Conservation (phyloP, 2,329 filamentous ascomycete species). For the Pseudogymnoascus sp. region DNA sequence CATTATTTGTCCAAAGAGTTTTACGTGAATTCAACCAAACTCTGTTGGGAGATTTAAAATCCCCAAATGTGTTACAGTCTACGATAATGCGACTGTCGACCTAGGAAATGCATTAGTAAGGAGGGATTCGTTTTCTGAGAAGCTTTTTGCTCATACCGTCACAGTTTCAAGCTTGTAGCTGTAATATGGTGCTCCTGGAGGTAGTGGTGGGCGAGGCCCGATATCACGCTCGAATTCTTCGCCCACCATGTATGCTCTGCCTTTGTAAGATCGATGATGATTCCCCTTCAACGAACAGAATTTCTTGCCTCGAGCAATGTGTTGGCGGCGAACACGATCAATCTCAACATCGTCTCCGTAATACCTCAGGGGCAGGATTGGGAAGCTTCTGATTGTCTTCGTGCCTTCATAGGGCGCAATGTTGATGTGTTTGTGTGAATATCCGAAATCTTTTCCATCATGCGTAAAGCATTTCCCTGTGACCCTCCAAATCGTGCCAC, state of each 20-base stretch:
- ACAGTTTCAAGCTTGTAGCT: not conserved
- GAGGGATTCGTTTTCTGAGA: not conserved
- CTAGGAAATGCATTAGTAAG: constrained; percentile 9
- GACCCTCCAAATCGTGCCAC: not conserved
- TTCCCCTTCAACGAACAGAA: constrained; percentile 20
- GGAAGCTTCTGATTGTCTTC: not conserved
- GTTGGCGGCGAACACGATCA: constrained; percentile 12
- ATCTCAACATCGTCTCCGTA: not conserved
- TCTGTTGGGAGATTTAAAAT: constrained; percentile 13
- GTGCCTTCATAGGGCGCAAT: not conserved
- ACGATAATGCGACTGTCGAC: constrained; percentile 21
- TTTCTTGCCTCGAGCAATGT: constrained; percentile 18
- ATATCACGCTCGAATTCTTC: not conserved
- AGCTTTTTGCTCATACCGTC: not conserved
- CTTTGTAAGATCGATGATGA: constrained; percentile 22
- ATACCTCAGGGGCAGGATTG: constrained; percentile 8
- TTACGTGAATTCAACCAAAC: constrained; percentile 15
- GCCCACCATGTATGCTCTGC: constrained; percentile 14
- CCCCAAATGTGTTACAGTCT: constrained; percentile 19
- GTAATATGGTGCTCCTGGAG: not conserved
- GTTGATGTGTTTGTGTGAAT: not conserved
- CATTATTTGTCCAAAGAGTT: not conserved
- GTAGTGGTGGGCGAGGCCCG: not conserved
- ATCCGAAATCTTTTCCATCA: constrained; percentile 7
- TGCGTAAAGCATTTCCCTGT: not conserved